phyloP scores from a whole-genome alignment of 2,329 filamentous ascomycete species.

The Atkinsonella hypoxylon region DNA sequence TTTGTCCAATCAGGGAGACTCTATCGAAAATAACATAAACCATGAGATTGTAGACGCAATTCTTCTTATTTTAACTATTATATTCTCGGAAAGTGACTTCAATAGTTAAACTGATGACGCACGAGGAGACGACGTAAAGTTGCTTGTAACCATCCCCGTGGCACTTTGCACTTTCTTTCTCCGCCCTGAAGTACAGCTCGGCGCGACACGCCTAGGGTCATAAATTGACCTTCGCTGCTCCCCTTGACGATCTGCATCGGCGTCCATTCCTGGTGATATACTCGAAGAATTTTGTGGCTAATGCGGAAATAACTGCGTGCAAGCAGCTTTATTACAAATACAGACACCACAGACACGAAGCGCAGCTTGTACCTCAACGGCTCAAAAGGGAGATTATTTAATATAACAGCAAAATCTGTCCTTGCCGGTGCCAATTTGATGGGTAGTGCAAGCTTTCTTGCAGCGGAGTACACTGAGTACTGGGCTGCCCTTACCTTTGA shows the following conservation, averaged over 20 bases:
- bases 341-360: constrained; percentile 25
- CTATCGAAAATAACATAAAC: too few species aligned
- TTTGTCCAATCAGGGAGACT: too few species aligned
- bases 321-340: constrained; percentile 28
- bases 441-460: constrained; percentile 21
- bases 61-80: too few species aligned
- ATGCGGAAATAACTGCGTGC: constrained; percentile 26
- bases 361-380: constrained; percentile 28
- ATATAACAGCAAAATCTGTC: constrained; percentile 9
- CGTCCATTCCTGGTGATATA: constrained; percentile 26
- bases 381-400: constrained; percentile 23
- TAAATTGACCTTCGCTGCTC: constrained; percentile 28
- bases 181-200: constrained; percentile 22
- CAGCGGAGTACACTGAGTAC: constrained; percentile 26
- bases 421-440: constrained; percentile 16
- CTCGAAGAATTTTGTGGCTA: constrained; percentile 28
- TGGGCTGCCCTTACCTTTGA: constrained; percentile 31
- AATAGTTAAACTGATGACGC: too few species aligned
- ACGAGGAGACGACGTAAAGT: too few species aligned
- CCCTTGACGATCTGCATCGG: constrained; percentile 27
- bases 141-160: not conserved
- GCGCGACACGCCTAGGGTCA: constrained; percentile 26
- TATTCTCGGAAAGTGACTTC: too few species aligned
- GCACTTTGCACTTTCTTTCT: constrained; percentile 5
- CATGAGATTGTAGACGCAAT: too few species aligned